Base-by-base conservation (phyloP, 805 yeast species). In the Ogataea nitratoaversa region DNA sequence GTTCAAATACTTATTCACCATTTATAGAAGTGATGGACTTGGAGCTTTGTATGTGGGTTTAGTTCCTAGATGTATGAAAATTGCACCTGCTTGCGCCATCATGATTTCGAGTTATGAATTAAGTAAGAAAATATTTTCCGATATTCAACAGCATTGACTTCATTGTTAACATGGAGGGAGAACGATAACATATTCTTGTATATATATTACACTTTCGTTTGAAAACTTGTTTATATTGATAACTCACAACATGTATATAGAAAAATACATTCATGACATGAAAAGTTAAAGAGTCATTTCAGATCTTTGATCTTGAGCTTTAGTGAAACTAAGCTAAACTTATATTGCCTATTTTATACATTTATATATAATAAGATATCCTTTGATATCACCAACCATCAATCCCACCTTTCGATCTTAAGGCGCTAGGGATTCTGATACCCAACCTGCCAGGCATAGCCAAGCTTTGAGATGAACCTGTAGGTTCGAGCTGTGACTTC, bases 21-120 rank as follows among this genome's bases (percentile, higher is more conserved):
- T 93, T 28, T 70, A 76, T 39, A 70, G 62, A 49, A 72, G 66
- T 17, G 99, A 93, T 62, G 99, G 99, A 0, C 34, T 77, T n/a
- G 57, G 70, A 4, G 91, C 97, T 0, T 65, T 93, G n/a, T 93
- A 84, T 56, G 85, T 86, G 28, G 99, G 99, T 0, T 65, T 89
- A 29, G 68, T 77, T 2, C 98, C 98, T 0, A 73, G 99, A 48
- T 76, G 91, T 7, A 65, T 91, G 60, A 93, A 93, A 58, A 84
- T 93, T 20, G 96, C 97, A 0, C 98, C 99, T 9, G 82, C 96
- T 13, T 93, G 99, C 72, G 99, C 99, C 2, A 91, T 93, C 29
- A 93, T 93, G 99, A 89, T 93, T 33, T 87, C 97, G 11, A 83
- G 93, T 30, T 93, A 93, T 59, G 99, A 93, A 60, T 68, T 90